These are phyloP conservation scores for Jaenimonas drosophilae DNA, from an alignment of 208 protist genomes.

Conservation along the genomic window DNA sequence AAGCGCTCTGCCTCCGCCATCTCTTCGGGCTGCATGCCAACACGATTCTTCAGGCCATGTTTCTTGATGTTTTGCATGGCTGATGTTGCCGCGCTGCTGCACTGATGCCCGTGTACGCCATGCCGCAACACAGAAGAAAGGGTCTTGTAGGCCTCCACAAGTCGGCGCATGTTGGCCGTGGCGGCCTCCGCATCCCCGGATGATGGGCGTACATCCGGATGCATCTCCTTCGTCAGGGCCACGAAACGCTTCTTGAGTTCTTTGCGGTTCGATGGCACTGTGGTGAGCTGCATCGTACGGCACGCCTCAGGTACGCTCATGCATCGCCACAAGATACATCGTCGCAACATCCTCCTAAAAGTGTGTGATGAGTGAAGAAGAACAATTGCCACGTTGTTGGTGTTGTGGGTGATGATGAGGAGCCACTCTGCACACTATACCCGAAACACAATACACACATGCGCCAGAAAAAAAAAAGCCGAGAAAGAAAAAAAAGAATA, in stretches of 20 bases:
- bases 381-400: too few species aligned
- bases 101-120: too few species aligned
- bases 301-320: conserved; percentile 54
- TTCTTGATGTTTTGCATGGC: too few species aligned
- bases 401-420: too few species aligned
- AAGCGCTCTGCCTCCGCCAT: conserved; percentile 34
- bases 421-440: neutral
- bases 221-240: conserved; percentile 51
- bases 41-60: too few species aligned
- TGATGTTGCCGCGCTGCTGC: too few species aligned
- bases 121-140: too few species aligned
- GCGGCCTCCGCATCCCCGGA: conserved; percentile 19
- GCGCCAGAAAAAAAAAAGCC: conserved; percentile 1
- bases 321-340: conserved; percentile 10
- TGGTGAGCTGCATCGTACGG: conserved; percentile 38
- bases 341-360: conserved; percentile 27
- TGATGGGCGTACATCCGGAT: conserved; percentile 48
- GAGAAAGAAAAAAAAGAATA: conserved; percentile 6
- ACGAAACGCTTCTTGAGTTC: conserved; percentile 64
- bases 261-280: conserved; percentile 34
- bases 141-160: conserved; percentile 63
- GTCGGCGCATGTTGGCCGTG: conserved; percentile 34
- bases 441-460: neutral
- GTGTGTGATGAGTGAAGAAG: conserved; percentile 2
- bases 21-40: conserved; percentile 7